Evolutionary conservation across 129 eudicot genomes (phyloP).

Genomic region (Tanacetum coccineum): DNA sequence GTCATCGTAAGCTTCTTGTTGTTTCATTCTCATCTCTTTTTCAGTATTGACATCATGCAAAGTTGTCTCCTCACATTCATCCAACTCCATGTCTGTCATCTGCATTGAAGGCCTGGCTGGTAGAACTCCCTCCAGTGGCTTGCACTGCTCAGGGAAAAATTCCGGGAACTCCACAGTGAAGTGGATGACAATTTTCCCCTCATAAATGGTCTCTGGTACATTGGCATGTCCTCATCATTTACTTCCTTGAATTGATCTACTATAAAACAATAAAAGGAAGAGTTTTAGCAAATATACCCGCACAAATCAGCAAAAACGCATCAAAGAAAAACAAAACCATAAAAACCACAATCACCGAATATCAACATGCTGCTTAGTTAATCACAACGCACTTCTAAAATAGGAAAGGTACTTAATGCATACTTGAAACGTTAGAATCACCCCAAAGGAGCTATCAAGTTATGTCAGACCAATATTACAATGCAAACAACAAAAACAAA

Average conservation of each 20-base stretch:
- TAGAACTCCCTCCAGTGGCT: slow-evolving; percentile 51
- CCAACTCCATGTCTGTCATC: slow-evolving; percentile 70
- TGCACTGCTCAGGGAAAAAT: too few relatives aligned
- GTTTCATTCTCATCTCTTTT: slow-evolving; percentile 78
- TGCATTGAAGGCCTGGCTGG: slow-evolving; percentile 44
- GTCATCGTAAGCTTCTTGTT: slow-evolving; percentile 47
- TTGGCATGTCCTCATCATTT: slow-evolving; percentile 86
- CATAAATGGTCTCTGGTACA: slow-evolving; percentile 72
- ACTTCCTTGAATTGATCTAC: slow-evolving; percentile 74
- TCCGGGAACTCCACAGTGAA: slow-evolving; percentile 75
- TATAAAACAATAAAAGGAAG: neutral
- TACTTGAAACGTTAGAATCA: too few relatives aligned
- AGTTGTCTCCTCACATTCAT: slow-evolving; percentile 87
- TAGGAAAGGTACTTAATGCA: too few relatives aligned
- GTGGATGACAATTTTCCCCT: slow-evolving; percentile 65
- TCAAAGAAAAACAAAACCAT: neutral
- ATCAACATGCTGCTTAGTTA: too few relatives aligned
- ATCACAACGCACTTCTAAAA: too few relatives aligned
- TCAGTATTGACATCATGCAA: slow-evolving; percentile 79
- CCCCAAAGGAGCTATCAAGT: too few relatives aligned
- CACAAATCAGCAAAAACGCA: neutral
- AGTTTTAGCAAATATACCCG: too few relatives aligned
- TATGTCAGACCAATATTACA: too few relatives aligned
- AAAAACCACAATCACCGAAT: too few relatives aligned
- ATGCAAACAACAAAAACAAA: too few relatives aligned